Evolutionary conservation across 2,329 filamentous ascomycete species (phyloP), one percentile per base, ranked within the genome.

Genomic region (Parasarocladium wereldwijsianum): DNA sequence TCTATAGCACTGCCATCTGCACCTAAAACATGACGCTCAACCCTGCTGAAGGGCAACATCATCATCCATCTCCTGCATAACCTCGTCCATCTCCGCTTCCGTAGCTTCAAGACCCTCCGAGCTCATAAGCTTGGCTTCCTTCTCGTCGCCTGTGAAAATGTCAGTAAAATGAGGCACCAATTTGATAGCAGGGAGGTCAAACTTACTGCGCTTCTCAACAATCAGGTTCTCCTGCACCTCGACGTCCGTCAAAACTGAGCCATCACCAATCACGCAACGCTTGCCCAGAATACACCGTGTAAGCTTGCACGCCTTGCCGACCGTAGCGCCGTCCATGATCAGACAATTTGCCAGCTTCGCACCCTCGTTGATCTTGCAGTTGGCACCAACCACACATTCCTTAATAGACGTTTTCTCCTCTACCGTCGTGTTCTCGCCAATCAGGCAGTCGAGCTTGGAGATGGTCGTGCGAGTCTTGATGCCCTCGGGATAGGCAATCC

Each of bases 381-480:
- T 84, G 4, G 82, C 73, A 3, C 90, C 90, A 23, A 98, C 72
- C 17, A 94, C 83, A 21, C 67, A 79, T 52, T 93, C 84, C 52
- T 93, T 94, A 56, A 98, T 80, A n/a, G 85, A 79, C 15, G 74
- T 77, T 50, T 87, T 87, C 43, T 87, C 82, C 45, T 87, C 82
- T 0, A 96, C 75, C 1, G 76, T 84, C 23, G 92, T 84, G 45
- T 94, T 94, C 34, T 87, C 81, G 1, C 73, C 87, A 21, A 96
- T 70, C 3, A 96, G 64, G 39, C 74, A 82, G 57, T 94, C 87
- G 26, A 71, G 66, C 42, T 77, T 72, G 13, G 82, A 85, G 33
- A 96, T 80, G 4, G 83, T 90, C 26, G 80, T 85, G 31, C 77
- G 75, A 19, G 72, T 64, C 32, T 85, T 83, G 19, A 96, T 75